Base-by-base conservation (phyloP, 2,329 filamentous ascomycete species). In the Pyrenophora seminiperda region DNA sequence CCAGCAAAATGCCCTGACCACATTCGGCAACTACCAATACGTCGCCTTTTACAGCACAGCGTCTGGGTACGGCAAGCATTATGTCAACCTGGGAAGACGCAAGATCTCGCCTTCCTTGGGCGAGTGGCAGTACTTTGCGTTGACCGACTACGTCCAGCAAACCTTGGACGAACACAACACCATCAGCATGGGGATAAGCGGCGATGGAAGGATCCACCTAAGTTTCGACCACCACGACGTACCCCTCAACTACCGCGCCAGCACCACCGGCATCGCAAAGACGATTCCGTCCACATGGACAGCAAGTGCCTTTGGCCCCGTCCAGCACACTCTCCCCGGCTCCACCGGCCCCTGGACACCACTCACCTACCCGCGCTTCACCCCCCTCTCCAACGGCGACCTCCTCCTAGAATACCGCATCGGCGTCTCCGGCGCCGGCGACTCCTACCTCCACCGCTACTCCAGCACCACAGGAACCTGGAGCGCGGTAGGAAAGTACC, bases 101-200 rank as follows among this genome's bases (percentile, higher is more conserved):
- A 68, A 70, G 27, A 71, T 81, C 4, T 70, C 76, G 0, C 59
- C 62, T 3, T 70, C 72, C 0, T 34, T 66, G 0, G 56, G 60
- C 9, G 60, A 62, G 4, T 81, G 79, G 79, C 70, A 81, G 56
- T 75, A 73, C 7, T 59, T 80, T 27, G 71, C 75, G 1, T 78
- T 81, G 20, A 71, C 73, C 1, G 79, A 81, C 61, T 81, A 81
- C 39, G 67, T 75, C 13, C 79, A 82, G 58, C 77, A 72, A 10
- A 75, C 73, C 1, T 74, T 81, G 34, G 79, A 81, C 49, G 78
- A 79, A 3, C 79, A 81, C 59, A 81, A 82, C 51, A 81, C 78
- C 3, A 77, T 81, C 37, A 79, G 79, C 61, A 72, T 81, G 54
- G 79, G 79, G 2, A 76, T 81, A 34, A 79, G 75, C 36, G 77